Evolutionary conservation across 768 basidiomycete genomes (phyloP).

Genomic region (Lentinula guzmanii): DNA sequence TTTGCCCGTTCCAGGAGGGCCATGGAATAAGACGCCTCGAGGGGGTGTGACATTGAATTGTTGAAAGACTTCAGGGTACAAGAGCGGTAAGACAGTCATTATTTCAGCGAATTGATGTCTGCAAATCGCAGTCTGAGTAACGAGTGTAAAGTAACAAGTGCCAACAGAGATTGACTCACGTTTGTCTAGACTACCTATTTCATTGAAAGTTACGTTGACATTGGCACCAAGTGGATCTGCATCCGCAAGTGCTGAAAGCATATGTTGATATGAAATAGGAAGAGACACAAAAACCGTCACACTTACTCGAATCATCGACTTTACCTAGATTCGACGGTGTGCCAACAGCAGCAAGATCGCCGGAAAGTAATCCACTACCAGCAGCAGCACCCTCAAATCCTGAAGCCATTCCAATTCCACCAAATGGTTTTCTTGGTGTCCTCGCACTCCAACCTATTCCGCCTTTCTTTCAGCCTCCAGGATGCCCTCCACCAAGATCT

Average conservation of each 20-base stretch:
- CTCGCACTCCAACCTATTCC: constrained; percentile 75
- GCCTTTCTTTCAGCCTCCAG: constrained; percentile 30
- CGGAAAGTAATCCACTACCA: constrained; percentile 52
- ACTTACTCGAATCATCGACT: constrained; percentile 68
- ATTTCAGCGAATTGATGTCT: constrained; percentile 96
- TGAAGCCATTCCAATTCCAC: constrained; percentile 33
- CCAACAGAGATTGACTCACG: constrained; percentile 42
- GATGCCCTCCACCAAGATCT: constrained; percentile 21
- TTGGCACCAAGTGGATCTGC: constrained; percentile 95
- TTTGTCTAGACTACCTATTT: constrained; percentile 92
- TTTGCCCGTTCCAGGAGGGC: constrained; percentile 98
- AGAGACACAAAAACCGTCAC: constrained; percentile 8
- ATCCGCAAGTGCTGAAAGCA: constrained; percentile 71
- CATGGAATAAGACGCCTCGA: constrained; percentile 94
- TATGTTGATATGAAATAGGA: background rate
- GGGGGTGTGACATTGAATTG: constrained; percentile 92
- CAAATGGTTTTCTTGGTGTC: constrained; percentile 65
- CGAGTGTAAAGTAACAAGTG: background rate
- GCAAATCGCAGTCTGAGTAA: background rate
- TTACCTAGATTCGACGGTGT: constrained; percentile 85
- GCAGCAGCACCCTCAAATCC: constrained; percentile 49
- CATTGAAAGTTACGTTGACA: constrained; percentile 90
- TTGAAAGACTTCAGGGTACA: constrained; percentile 97
- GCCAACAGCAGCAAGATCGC: constrained; percentile 64
- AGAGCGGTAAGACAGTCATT: constrained; percentile 92